phyloP scores from a whole-genome alignment of 75 land plant species.

The Sequoiadendron giganteum region DNA sequence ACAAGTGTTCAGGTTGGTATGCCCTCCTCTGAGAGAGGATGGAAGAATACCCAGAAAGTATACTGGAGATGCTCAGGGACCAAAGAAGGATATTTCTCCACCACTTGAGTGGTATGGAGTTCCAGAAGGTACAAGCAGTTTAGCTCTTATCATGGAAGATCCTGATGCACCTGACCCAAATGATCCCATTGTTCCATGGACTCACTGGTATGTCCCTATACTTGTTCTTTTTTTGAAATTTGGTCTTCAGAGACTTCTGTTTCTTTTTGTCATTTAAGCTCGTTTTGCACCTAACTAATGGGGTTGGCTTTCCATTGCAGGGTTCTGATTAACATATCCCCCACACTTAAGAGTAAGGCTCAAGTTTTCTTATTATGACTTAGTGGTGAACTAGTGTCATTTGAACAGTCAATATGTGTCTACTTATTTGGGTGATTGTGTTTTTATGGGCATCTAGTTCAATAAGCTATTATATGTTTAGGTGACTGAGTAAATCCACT shows the following conservation, averaged over 20 bases:
- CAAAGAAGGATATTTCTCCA: conserved; percentile 73
- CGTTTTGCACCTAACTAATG: not conserved
- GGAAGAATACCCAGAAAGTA: conserved; percentile 73
- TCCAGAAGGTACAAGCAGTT: conserved; percentile 63
- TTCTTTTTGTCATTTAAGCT: not conserved
- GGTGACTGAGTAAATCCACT: not conserved
- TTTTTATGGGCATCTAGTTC: not conserved
- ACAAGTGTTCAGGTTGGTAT: conserved; percentile 52
- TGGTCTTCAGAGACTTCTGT: not conserved
- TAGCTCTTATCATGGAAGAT: conserved; percentile 77
- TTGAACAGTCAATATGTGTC: not conserved
- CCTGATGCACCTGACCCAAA: conserved; percentile 66
- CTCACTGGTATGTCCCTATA: conserved; percentile 40
- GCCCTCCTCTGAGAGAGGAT: conserved; percentile 47
- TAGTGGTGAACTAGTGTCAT: not conserved
- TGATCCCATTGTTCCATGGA: conserved; percentile 65
- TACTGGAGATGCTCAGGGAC: conserved; percentile 78
- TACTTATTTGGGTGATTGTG: not conserved
- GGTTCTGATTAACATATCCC: conserved; percentile 46
- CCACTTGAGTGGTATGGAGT: conserved; percentile 88
- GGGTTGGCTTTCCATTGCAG: conserved; percentile 14
- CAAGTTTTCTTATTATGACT: not conserved
- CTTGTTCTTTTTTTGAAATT: not conserved
- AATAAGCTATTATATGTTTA: too few relatives aligned
- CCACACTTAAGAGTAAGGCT: conserved; percentile 43